Base-by-base conservation (phyloP, 768 basidiomycete genomes). In the Lanmaoa rubissima region DNA sequence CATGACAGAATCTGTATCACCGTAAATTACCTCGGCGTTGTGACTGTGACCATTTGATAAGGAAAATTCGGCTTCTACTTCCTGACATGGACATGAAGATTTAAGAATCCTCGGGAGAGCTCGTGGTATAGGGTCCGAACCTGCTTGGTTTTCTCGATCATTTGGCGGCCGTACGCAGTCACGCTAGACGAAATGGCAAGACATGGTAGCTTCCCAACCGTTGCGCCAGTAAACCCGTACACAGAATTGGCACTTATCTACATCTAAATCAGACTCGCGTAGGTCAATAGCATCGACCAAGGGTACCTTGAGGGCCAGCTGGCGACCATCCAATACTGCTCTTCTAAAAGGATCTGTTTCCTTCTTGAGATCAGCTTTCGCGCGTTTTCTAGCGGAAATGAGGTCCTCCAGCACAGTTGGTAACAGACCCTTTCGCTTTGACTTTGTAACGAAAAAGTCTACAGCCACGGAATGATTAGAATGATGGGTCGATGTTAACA, bases 1-100 rank as follows among this genome's bases (percentile, higher is more conserved):
- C 97, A 98, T 99, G 68, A 99, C 95, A 0, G 97, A 99, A 76
- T 99, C 97, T 2, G 97, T 98, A 71, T 99, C 97, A 61, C 97
- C 97, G 61, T 99, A 99, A 61, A 99, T 92, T 68, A 99, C 92
- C 65, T 92, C 85, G 3, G 97, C 95, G 58, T 97, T 86, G 67
- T 95, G 84, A 19, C 82, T 71, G 66, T 89, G 87, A 0, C 94
- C 94, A 65, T 98, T 97, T 13, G 84, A 86, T 13, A 88, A 78
- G 48, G 80, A 89, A 69, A 93, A 98, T 64, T 93, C 85, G 0
- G 84, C 81, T 70, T 98, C 95, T 5, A 98, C 96, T 75, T 92
- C 91, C 88, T 53, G 14, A 35, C 28, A 63, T n/a, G 38, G 13
- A 44, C 35, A 55, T 16, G 31, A 26, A 38, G 5, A 31, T 9